Evolutionary conservation across 805 yeast genomes (phyloP).

Genomic region (Candida morakotiae): DNA sequence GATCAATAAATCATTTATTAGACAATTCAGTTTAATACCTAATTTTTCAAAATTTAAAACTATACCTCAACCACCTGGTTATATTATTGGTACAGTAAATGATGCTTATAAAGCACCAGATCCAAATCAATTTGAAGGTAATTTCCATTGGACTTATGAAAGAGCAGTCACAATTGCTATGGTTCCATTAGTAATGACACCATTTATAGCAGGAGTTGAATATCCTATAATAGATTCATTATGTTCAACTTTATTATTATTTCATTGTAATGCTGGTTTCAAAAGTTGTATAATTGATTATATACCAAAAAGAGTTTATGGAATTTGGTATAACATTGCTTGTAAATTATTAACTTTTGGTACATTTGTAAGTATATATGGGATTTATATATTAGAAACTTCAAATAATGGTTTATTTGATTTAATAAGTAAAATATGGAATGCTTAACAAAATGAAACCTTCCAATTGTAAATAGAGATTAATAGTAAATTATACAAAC

Average conservation of each 20-base stretch:
- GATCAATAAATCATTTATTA: background rate
- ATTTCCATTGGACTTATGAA: constrained; percentile 93
- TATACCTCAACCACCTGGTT: constrained; percentile 83
- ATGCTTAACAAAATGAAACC: constrained; percentile 24
- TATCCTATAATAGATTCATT: constrained; percentile 69
- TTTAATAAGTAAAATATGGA: constrained; percentile 62
- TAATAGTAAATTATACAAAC: too few species aligned
- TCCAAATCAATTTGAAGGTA: constrained; percentile 66
- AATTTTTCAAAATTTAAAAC: constrained; percentile 47
- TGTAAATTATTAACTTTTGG: constrained; percentile 68
- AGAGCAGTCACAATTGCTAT: constrained; percentile 63
- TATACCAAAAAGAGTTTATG: constrained; percentile 83
- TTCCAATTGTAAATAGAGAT: background rate
- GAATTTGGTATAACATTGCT: constrained; percentile 68
- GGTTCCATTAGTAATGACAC: constrained; percentile 73
- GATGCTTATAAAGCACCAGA: constrained; percentile 76
- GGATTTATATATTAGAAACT: constrained; percentile 78
- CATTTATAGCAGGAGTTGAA: constrained; percentile 71
- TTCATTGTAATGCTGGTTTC: constrained; percentile 84
- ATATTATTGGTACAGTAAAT: constrained; percentile 88
- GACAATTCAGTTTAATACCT: constrained; percentile 30
- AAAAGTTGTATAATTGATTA: constrained; percentile 91
- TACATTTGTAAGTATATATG: constrained; percentile 65
- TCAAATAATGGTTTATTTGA: constrained; percentile 75
- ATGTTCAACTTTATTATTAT: constrained; percentile 59